Conservation (phyloP, 305 asterid genomes). For the Rubia tinctorum region DNA sequence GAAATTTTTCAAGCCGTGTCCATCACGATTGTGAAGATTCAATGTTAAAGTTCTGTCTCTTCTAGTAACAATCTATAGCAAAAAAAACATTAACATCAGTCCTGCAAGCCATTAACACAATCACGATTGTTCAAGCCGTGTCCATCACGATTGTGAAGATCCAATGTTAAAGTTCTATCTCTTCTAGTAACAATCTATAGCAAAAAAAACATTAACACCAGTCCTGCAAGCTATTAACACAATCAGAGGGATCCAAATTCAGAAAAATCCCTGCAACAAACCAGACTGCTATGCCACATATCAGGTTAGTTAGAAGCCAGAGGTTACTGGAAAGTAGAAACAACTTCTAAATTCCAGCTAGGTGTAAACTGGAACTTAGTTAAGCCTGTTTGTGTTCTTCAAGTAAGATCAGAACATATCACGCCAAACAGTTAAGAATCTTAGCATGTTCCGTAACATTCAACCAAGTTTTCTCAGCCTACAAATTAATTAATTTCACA, state of each 20-base stretch:
- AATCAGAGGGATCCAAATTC: not conserved
- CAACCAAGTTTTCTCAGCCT: not conserved
- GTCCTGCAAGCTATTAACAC: not conserved
- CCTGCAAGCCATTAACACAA: too few relatives aligned
- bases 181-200: slow-evolving; percentile 59
- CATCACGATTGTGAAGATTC: slow-evolving; percentile 44
- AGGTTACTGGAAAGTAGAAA: not conserved
- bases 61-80: slow-evolving; percentile 57
- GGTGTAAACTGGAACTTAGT: not conserved
- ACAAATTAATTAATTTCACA: too few relatives aligned
- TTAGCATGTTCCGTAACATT: not conserved
- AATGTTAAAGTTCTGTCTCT: slow-evolving; percentile 46
- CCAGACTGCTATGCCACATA: not conserved
- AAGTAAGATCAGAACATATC: not conserved
- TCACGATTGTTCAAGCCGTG: slow-evolving; percentile 37
- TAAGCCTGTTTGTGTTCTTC: slow-evolving; percentile 2
- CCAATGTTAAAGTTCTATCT: slow-evolving; percentile 46
- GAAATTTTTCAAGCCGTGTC: slow-evolving; percentile 38
- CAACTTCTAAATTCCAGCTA: not conserved
- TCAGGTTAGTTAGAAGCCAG: not conserved
- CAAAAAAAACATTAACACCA: too few relatives aligned
- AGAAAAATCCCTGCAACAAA: slow-evolving; percentile 1
- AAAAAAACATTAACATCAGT: too few relatives aligned
- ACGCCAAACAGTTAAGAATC: not conserved
- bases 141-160: slow-evolving; percentile 45